Evolutionary conservation across 2,329 filamentous ascomycete species (phyloP).

Genomic region (Fusarium sambucinum): DNA sequence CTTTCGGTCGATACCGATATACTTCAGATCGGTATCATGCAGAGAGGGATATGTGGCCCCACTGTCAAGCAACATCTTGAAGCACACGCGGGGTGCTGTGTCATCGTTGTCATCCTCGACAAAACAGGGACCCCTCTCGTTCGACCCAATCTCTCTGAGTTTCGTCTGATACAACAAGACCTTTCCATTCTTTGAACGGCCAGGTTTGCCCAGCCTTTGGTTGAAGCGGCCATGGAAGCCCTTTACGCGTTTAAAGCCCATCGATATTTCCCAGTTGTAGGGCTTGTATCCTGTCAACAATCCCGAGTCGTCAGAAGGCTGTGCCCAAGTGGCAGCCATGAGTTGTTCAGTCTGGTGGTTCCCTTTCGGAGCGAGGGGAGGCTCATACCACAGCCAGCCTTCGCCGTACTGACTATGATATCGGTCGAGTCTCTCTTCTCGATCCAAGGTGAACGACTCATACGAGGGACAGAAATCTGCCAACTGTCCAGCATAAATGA

Average conservation of each 20-base stretch:
- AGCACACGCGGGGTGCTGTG: slow-evolving; percentile 37
- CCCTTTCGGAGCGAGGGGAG: slow-evolving; percentile 34
- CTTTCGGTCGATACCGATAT: slow-evolving; percentile 38
- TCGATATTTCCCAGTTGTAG: slow-evolving; percentile 42
- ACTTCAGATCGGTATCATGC: slow-evolving; percentile 34
- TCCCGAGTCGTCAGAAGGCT: slow-evolving; percentile 18
- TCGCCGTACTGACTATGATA: slow-evolving; percentile 40
- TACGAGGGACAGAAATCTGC: slow-evolving; percentile 42
- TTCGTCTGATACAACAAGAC: slow-evolving; percentile 34
- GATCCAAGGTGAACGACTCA: slow-evolving; percentile 44
- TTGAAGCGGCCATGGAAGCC: slow-evolving; percentile 38
- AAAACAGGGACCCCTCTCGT: slow-evolving; percentile 4
- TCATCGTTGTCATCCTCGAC: slow-evolving; percentile 38
- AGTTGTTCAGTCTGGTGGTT: slow-evolving; percentile 33
- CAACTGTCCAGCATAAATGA: slow-evolving; percentile 41
- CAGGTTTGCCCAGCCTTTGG: not conserved
- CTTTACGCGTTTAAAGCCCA: slow-evolving; percentile 44
- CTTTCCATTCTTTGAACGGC: slow-evolving; percentile 13
- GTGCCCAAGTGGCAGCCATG: slow-evolving; percentile 45
- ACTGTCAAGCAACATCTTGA: slow-evolving; percentile 46
- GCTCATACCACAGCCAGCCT: slow-evolving; percentile 48
- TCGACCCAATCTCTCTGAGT: slow-evolving; percentile 2
- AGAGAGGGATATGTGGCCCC: slow-evolving; percentile 43
- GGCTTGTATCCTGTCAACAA: slow-evolving; percentile 9
- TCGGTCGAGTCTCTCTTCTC: slow-evolving; percentile 41